phyloP scores from a whole-genome alignment of 306 rosid species.

The Cucumis cinereus region DNA sequence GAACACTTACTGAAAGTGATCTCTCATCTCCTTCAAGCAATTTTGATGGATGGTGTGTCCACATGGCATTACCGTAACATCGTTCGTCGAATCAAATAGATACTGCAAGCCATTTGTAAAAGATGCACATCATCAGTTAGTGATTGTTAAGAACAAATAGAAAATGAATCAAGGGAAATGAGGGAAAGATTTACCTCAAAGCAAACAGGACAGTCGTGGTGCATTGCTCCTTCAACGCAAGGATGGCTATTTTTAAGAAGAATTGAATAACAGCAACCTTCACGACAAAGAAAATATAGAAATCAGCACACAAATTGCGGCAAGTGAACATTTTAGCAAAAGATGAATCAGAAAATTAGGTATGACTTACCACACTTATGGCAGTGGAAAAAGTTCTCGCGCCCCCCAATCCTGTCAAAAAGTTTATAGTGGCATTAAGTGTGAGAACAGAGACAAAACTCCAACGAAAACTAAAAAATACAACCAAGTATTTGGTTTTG shows the following conservation, averaged over 20 bases:
- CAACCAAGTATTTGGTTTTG: background rate
- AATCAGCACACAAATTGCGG: background rate
- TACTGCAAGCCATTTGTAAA: constrained; percentile 39
- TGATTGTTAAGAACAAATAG: background rate
- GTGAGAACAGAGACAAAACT: background rate
- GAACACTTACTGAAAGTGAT: constrained; percentile 60
- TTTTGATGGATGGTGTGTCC: constrained; percentile 73
- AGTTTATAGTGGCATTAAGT: background rate
- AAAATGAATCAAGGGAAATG: background rate
- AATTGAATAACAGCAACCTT: constrained; percentile 73
- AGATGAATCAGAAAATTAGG: background rate
- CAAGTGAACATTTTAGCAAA: background rate
- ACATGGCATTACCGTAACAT: constrained; percentile 57
- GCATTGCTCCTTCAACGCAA: constrained; percentile 93
- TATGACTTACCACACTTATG: constrained; percentile 56
- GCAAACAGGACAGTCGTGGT: constrained; percentile 87
- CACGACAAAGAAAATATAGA: background rate
- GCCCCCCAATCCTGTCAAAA: constrained; percentile 60
- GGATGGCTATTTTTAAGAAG: constrained; percentile 58
- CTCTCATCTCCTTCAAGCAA: constrained; percentile 76
- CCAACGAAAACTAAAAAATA: background rate
- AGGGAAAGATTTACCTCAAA: constrained; percentile 47
- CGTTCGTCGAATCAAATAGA: constrained; percentile 52
- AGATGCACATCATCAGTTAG: background rate
- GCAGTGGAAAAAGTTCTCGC: constrained; percentile 75